Evolutionary conservation across 2,329 filamentous ascomycete species (phyloP).

Genomic region (Helminthosporium solani): DNA sequence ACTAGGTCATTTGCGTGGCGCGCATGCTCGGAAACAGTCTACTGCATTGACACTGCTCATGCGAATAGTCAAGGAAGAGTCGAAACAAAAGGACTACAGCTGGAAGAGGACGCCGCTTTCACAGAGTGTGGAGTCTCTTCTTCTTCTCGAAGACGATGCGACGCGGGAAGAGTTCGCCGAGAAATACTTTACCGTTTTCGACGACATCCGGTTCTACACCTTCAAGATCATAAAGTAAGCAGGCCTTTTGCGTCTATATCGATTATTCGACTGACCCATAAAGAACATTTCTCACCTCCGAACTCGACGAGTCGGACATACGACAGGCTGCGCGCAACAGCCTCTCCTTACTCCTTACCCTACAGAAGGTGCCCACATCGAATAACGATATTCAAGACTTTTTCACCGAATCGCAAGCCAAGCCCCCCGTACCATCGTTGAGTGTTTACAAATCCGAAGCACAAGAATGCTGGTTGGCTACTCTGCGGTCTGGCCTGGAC

Average conservation of each 20-base stretch:
- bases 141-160: slow-evolving; percentile 60
- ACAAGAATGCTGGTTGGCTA: slow-evolving; percentile 81
- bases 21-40: slow-evolving; percentile 62
- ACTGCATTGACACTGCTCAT: slow-evolving; percentile 77
- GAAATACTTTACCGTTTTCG: slow-evolving; percentile 75
- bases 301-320: slow-evolving; percentile 22
- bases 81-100: slow-evolving; percentile 51
- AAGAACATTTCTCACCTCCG: slow-evolving; percentile 30
- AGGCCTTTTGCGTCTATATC: not conserved
- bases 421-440: slow-evolving; percentile 60
- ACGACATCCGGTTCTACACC: slow-evolving; percentile 83
- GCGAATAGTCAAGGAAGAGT: slow-evolving; percentile 79
- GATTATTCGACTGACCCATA: slow-evolving; percentile 1
- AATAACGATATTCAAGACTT: slow-evolving; percentile 68
- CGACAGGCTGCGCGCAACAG: slow-evolving; percentile 49
- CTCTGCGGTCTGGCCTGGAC: slow-evolving; percentile 67
- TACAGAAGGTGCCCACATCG: slow-evolving; percentile 70
- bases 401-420: slow-evolving; percentile 65
- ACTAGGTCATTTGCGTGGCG: slow-evolving; percentile 55
- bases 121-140: slow-evolving; percentile 62
- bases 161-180: slow-evolving; percentile 72
- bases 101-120: slow-evolving; percentile 70
- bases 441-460: slow-evolving; percentile 74
- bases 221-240: slow-evolving; percentile 72
- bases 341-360: slow-evolving; percentile 63